These are phyloP conservation scores for Eucalyptus rudis DNA, from an alignment of 345 rosid genomes.

Conservation along the genomic window DNA sequence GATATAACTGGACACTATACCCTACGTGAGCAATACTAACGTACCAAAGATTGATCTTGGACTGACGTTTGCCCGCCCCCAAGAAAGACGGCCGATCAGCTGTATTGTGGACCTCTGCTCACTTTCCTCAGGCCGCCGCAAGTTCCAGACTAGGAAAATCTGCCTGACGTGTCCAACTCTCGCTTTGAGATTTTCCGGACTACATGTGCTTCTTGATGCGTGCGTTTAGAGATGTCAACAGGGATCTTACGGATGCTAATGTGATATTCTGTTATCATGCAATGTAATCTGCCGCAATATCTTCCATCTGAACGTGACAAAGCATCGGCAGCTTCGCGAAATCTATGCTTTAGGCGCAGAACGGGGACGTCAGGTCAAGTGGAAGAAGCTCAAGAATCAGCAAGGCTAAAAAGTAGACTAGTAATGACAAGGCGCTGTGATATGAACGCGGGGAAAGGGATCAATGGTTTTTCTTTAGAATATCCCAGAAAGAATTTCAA, in stretches of 20 bases:
- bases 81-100: too few relatives aligned
- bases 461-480: neutral
- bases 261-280: neutral
- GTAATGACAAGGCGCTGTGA: too few relatives aligned
- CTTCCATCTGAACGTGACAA: too few relatives aligned
- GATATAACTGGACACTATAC: neutral
- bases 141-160: too few relatives aligned
- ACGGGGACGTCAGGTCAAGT: neutral
- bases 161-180: too few relatives aligned
- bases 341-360: neutral
- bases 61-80: too few relatives aligned
- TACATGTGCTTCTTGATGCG: neutral
- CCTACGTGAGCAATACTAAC: neutral
- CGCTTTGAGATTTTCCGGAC: too few relatives aligned
- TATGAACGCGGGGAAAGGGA: neutral
- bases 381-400: neutral
- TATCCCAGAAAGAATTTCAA: neutral
- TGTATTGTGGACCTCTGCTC: too few relatives aligned
- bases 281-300: too few relatives aligned
- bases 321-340: neutral
- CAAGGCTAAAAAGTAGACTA: neutral
- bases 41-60: neutral
- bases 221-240: neutral
- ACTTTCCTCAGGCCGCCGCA: too few relatives aligned
- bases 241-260: neutral